Evolutionary conservation across 2,329 filamentous ascomycete species (phyloP), one percentile per base, ranked within the genome.

Genomic region (Plenodomus tracheiphilus): DNA sequence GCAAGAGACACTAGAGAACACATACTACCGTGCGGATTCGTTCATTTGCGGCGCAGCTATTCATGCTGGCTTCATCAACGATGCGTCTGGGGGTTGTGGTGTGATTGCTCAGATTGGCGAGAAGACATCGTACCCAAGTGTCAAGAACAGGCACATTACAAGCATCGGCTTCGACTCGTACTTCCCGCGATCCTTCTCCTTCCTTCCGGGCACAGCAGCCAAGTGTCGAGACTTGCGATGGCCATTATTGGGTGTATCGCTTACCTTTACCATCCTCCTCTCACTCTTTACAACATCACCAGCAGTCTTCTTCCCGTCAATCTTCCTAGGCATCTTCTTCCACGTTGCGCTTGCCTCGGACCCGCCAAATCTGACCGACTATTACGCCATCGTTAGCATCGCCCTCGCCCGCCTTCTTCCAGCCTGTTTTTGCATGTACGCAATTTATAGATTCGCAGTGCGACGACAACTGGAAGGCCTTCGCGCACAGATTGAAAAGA

Each of bases 261-360:
- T 93, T 19, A 83, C 85, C 42, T 96, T 95, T 59, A 89, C 91
- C 2, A 81, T 83, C 20, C 70, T 92, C 0, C 71, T 97, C 10
- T 92, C 90, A 3, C 76, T 99, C 4, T 92, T 95, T 70, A 93
- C 89, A 1, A 85, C 85, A 1, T 90, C 87, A 0, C 85, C 92
- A 0, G 79, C 83, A 1, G 79, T 93, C 1, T 94, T 97, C 74
- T 97, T 95, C 79, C 91, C 90, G 70, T 86, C 85, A 41, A 80
- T 85, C 30, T 97, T 97, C 61, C 79, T 86, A 43, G 88, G 87
- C 61, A 78, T 96, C 32, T 97, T 96, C 74, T 89, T 89, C 76
- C 91, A 96, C 56, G 89, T 96, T 15, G 92, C 90, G 6, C 81
- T 97, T 61, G 93, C 91, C 9, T 91, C 91, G 1, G 93, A 99